Conservation (phyloP, 768 basidiomycete genomes). For the Wakefieldia striispora region DNA sequence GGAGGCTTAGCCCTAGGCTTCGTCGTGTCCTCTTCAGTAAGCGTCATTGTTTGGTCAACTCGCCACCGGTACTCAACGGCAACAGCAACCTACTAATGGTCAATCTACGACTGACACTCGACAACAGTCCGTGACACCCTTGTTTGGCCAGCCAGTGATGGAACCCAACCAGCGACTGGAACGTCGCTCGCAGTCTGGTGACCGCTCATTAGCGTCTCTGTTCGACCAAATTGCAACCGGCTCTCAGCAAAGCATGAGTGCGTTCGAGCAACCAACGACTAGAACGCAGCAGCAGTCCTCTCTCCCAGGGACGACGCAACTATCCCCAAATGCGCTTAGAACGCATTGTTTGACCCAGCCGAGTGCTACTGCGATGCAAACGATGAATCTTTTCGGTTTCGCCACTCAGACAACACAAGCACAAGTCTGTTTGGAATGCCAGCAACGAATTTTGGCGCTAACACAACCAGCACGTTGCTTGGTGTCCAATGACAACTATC, state of each 20-base stretch:
- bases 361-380: constrained; percentile 12
- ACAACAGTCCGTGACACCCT: constrained; percentile 22
- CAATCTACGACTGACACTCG: constrained; percentile 23
- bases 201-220: too few species aligned
- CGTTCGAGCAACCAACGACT: constrained; percentile 30
- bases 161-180: constrained; percentile 26
- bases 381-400: constrained; percentile 18
- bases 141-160: constrained; percentile 29
- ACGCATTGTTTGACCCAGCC: constrained; percentile 30
- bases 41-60: constrained; percentile 15
- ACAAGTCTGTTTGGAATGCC: constrained; percentile 28
- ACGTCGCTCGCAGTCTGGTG: too few species aligned
- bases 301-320: constrained; percentile 21
- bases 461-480: constrained; percentile 17
- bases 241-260: constrained; percentile 19
- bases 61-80: constrained; percentile 30
- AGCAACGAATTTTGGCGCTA: neutral
- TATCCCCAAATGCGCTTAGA: constrained; percentile 30
- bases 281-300: constrained; percentile 34
- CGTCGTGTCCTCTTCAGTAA: too few species aligned
- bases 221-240: constrained; percentile 36
- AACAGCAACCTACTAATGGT: constrained; percentile 26
- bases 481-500: constrained; percentile 29
- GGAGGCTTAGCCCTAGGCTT: too few species aligned
- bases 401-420: constrained; percentile 11